phyloP scores from a whole-genome alignment of 23 red algal genomes.

The Pyropia yezoensis region DNA sequence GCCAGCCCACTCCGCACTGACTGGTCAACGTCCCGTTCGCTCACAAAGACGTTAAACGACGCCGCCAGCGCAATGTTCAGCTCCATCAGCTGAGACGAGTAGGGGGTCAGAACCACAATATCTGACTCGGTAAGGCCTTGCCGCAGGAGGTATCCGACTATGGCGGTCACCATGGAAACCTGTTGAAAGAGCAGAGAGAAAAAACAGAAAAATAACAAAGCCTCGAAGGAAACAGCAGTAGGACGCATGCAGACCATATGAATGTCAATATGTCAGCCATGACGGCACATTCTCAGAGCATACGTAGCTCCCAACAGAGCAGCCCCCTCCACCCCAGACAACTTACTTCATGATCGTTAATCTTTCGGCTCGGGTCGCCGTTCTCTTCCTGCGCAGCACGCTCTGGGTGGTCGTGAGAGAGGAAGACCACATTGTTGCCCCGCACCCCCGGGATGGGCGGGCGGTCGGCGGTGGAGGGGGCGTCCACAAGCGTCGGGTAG shows the following conservation, averaged over 20 bases:
- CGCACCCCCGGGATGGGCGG: neutral
- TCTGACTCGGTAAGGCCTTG: neutral
- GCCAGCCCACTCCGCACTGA: too few relatives aligned
- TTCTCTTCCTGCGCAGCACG: neutral
- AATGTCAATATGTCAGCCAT: too few relatives aligned
- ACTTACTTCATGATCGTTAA: neutral
- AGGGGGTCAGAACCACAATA: constrained; percentile 4
- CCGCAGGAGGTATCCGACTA: neutral
- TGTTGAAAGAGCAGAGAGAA: too few relatives aligned
- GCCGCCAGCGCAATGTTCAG: neutral
- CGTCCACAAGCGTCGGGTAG: neutral
- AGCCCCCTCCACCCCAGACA: too few relatives aligned
- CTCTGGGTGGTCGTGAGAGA: constrained; percentile 1
- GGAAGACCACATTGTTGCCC: neutral
- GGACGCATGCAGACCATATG: too few relatives aligned
- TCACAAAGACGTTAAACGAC: too few relatives aligned
- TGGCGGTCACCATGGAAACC: neutral
- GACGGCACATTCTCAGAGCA: too few relatives aligned
- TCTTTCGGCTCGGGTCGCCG: neutral
- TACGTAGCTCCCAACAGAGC: too few relatives aligned
- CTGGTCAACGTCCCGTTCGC: too few relatives aligned
- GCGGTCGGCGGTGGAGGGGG: neutral
- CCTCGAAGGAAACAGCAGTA: too few relatives aligned
- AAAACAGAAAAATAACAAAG: too few relatives aligned
- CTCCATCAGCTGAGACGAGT: neutral